A percentile compares a stretch with the other conserved stretches of the same genome.
Evolutionary conservation across 208 protist genomes (phyloP).

Genomic region (Leishmania gerbilli): DNA sequence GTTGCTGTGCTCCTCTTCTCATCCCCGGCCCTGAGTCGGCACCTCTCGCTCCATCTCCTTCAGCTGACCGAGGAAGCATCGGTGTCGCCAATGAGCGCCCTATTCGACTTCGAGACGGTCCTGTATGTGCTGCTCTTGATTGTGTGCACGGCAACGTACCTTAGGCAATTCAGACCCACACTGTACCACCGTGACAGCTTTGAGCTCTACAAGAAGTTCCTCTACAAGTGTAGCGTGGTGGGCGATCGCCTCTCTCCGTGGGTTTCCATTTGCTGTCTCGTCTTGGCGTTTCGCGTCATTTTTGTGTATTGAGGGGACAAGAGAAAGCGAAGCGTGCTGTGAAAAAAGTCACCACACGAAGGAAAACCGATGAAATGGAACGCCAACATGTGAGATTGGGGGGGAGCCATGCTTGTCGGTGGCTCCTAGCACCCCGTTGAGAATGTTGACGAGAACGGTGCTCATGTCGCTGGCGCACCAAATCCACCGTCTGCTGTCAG

Average conservation of each 20-base stretch:
- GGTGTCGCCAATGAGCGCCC: constrained; percentile 65
- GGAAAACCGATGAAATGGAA: background rate
- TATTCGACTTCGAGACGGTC: constrained; percentile 90
- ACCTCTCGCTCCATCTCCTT: background rate
- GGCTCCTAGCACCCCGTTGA: background rate
- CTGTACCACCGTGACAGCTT: constrained; percentile 86
- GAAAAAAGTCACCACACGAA: background rate
- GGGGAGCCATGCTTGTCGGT: background rate
- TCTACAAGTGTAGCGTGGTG: constrained; percentile 93
- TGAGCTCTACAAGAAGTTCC: constrained; percentile 86
- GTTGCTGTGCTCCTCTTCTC: background rate
- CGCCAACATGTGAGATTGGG: background rate
- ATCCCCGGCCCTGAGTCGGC: background rate
- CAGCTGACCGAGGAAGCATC: background rate
- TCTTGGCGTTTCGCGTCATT: constrained; percentile 76
- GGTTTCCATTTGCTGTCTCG: constrained; percentile 79
- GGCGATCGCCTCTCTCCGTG: constrained; percentile 88
- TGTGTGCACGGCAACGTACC: constrained; percentile 90
- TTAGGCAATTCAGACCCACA: constrained; percentile 86
- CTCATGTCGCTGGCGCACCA: background rate
- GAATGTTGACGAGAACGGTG: background rate
- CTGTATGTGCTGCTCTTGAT: constrained; percentile 85
- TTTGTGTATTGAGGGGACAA: constrained; percentile 64
- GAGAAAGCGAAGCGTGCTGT: background rate
- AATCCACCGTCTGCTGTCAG: background rate